Evolutionary conservation across 2,329 filamentous ascomycete species (phyloP).

Genomic region (Fusarium solani-melongenae): DNA sequence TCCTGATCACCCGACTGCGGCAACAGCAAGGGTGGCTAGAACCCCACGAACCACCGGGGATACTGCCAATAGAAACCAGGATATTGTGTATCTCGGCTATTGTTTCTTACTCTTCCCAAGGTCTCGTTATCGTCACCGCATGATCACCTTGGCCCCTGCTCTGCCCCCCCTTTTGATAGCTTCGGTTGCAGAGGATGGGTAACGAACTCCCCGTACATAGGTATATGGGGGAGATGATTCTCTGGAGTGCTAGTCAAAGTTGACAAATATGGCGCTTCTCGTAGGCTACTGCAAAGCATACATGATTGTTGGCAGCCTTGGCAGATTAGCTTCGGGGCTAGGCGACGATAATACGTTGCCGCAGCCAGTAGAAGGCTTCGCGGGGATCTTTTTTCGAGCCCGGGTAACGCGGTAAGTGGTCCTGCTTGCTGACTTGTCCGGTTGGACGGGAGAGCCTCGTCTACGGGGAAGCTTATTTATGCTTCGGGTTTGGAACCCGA

Average conservation of each 20-base stretch:
- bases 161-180: neutral
- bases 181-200: neutral
- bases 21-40: neutral
- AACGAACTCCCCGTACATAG: neutral
- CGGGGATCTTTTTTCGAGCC: neutral
- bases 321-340: neutral
- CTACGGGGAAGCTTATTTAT: neutral
- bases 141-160: neutral
- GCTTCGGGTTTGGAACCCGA: slow-evolving; percentile 11
- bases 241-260: neutral
- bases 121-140: neutral
- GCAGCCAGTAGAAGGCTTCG: neutral
- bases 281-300: neutral
- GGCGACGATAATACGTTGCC: neutral
- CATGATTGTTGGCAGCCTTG: neutral
- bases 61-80: neutral
- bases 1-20: neutral
- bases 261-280: neutral
- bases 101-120: neutral
- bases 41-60: neutral
- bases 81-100: neutral
- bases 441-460: neutral
- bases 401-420: neutral
- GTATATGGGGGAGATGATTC: too few relatives aligned
- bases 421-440: neutral